phyloP scores from a whole-genome alignment of 495 filamentous ascomycete genomes.

The Trichocladium antarcticum region DNA sequence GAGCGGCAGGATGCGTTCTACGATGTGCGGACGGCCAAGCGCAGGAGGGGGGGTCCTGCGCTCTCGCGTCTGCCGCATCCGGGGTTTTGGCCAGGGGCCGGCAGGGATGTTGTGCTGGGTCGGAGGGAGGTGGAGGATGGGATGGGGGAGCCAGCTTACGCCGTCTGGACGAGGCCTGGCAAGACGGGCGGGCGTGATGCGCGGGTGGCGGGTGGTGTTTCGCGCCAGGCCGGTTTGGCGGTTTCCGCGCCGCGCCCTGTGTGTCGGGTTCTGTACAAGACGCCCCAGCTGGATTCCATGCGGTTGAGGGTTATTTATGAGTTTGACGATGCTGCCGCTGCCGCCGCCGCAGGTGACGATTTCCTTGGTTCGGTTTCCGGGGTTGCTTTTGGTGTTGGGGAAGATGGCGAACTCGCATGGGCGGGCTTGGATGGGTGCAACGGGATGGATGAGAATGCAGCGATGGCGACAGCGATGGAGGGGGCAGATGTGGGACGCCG shows the following conservation, averaged over 20 bases:
- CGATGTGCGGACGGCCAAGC: slow-evolving; percentile 17
- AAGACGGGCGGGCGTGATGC: no score
- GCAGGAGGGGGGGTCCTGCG: background rate
- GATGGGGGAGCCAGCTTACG: slow-evolving; percentile 24
- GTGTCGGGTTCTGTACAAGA: slow-evolving; percentile 24
- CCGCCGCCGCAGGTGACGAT: slow-evolving; percentile 3
- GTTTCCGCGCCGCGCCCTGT: slow-evolving; percentile 24
- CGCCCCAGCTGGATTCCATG: background rate
- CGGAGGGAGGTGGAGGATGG: slow-evolving; percentile 15
- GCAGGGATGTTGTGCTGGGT: background rate
- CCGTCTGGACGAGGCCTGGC: slow-evolving; percentile 4
- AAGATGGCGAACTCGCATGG: slow-evolving; percentile 8
- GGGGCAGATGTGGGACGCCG: slow-evolving; percentile 7
- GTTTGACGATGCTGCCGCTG: background rate
- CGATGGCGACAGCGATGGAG: background rate
- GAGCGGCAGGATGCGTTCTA: slow-evolving; percentile 37
- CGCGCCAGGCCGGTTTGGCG: background rate
- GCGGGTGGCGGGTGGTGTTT: no score
- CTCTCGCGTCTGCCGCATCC: no score
- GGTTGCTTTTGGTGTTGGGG: background rate
- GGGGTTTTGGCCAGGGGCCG: background rate
- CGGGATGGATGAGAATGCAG: background rate
- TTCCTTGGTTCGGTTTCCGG: slow-evolving; percentile 4
- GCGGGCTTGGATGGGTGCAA: slow-evolving; percentile 9
- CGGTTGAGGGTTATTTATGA: slow-evolving; percentile 10